Conservation (phyloP, 2,329 filamentous ascomycete species). For the Parastagonospora avenae region DNA sequence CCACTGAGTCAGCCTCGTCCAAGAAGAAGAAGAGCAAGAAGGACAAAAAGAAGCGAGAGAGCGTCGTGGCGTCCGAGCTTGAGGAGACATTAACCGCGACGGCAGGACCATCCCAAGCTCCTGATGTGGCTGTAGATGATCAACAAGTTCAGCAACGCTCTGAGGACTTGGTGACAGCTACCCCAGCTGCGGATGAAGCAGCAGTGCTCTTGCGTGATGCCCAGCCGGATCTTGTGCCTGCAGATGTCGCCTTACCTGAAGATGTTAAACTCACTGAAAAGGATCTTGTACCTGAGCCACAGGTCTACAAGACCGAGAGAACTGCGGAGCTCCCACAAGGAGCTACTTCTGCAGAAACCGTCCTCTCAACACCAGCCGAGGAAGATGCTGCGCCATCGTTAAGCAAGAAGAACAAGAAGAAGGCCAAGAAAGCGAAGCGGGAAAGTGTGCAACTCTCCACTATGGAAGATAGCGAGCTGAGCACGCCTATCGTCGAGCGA, state of each 20-base stretch:
- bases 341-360: not conserved
- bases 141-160: no score
- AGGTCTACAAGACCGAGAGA: not conserved
- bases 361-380: not conserved
- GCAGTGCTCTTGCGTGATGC: no score
- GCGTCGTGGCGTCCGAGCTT: constrained; percentile 4
- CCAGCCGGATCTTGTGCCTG: no score
- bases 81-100: not conserved
- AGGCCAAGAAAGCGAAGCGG: constrained; percentile 30
- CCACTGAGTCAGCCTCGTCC: constrained; percentile 9
- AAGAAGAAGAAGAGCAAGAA: constrained; percentile 35
- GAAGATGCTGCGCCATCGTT: constrained; percentile 8
- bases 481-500: constrained; percentile 7
- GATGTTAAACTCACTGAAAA: not conserved
- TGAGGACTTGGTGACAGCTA: no score
- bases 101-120: no score
- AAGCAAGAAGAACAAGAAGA: constrained; percentile 36
- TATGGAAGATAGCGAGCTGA: constrained; percentile 8
- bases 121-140: no score
- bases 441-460: constrained; percentile 20
- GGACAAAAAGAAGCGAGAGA: constrained; percentile 30
- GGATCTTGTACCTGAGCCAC: not conserved
- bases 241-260: not conserved
- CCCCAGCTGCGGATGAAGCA: no score
- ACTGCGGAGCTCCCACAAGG: no score